A percentile compares a stretch with the other conserved stretches of the same genome.
Evolutionary conservation across 2,329 filamentous ascomycete genomes (phyloP).

Genomic region (Dothideomycetidae sp.): DNA sequence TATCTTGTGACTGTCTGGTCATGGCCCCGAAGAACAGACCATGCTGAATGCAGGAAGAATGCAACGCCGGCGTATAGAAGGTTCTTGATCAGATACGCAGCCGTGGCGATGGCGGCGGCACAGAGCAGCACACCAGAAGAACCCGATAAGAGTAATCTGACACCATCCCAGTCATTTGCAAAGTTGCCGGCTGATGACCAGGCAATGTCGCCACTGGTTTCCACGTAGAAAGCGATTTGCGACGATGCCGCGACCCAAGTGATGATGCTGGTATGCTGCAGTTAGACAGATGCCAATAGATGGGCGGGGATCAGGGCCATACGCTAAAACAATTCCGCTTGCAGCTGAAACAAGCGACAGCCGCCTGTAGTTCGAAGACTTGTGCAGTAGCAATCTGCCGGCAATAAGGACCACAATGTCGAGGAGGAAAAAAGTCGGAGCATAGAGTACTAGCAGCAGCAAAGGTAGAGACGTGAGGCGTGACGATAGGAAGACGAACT

Average conservation of each 20-base stretch:
- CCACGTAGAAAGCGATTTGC: not conserved
- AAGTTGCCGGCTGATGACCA: not conserved
- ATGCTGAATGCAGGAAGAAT: not conserved
- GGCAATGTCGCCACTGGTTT: not conserved
- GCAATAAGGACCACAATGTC: not conserved
- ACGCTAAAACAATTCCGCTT: not conserved
- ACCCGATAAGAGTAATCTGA: not conserved
- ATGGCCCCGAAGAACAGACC: not conserved
- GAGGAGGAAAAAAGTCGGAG: not conserved
- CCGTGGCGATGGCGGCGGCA: not conserved
- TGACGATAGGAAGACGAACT: not conserved
- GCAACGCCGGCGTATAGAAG: not conserved
- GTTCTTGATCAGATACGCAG: not conserved
- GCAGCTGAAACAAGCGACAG: not conserved
- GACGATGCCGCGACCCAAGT: not conserved
- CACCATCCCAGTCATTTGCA: not conserved
- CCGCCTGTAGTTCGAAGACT: not conserved
- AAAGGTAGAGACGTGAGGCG: not conserved
- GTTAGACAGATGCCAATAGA: too few relatives aligned
- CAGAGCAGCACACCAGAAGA: not conserved
- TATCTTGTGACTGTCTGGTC: not conserved
- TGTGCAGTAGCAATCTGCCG: not conserved
- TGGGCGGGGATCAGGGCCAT: too few relatives aligned
- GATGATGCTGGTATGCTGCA: not conserved
- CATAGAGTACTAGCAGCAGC: not conserved